Base-by-base conservation (phyloP, 441 rosid genomes). In the Viola pubescens region DNA sequence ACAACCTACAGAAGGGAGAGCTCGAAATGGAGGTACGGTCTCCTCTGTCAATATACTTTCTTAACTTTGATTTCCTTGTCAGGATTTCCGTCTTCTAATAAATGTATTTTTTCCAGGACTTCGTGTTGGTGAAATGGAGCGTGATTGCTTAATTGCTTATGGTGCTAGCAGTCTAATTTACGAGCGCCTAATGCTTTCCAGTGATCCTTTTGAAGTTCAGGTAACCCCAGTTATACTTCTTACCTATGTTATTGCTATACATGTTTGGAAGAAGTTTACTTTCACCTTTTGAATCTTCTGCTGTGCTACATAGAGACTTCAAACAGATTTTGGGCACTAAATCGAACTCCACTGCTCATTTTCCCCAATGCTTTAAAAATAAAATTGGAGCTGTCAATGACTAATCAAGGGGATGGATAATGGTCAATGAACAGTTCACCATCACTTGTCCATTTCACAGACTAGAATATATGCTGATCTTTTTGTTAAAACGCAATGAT, bases 51-150 rank as follows among this genome's bases (percentile, higher is more conserved):
- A 11, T 6, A 64, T 64, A 9, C 50, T 50, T 52, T 53, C 39
- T 64, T 34, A 43, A 52, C 58, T 68, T 59, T 46, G 7, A 9
- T 37, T 59, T 43, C 63, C 14, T 39, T 9, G 13, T 45, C 40
- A 40, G 6, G 42, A 62, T 50, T 50, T 61, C 5, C 53, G 43
- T 56, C 14, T 43, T 70, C 41, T 38, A 48, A 65, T 26, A 48
- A 53, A 54, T 37, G 58, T 64, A 60, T 26, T 7, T 61, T 71
- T 63, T 63, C 37, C 74, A 92, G 97, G 98, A 57, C 77, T 94
- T 58, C 67, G 99, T 74, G 99, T 94, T 13, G 99, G 99, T 72
- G 99, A 94, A 77, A 94, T 88, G 96, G 99, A 90, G 58, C 86
- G 97, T 37, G 97, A 94, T 75, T 94, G 95, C 75, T 84, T 94